Percentiles rank a stretch among this genome's conserved stretches.
These are phyloP conservation scores for Cyphellophora europaea DNA, from an alignment of 2,329 filamentous ascomycete species.

Conservation along the genomic window DNA sequence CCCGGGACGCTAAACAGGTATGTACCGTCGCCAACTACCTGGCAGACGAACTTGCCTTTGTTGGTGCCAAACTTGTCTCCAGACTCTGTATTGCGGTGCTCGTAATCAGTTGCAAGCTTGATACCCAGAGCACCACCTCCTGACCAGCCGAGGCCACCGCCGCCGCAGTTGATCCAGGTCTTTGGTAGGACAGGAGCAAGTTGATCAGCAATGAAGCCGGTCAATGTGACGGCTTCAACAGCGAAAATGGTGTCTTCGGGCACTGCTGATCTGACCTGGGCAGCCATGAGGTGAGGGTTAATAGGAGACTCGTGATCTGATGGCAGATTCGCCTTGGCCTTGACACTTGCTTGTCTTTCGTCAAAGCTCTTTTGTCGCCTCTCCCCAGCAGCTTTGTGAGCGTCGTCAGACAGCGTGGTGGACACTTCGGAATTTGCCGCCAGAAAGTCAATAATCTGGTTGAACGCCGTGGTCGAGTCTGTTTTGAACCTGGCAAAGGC, in stretches of 20 bases:
- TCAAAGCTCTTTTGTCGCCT: not conserved
- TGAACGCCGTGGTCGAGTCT: slow-evolving; percentile 54
- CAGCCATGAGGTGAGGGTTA: slow-evolving; percentile 9
- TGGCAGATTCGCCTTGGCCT: slow-evolving; percentile 20
- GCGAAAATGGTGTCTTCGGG: slow-evolving; percentile 63
- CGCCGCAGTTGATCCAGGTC: slow-evolving; percentile 72
- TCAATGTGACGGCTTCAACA: slow-evolving; percentile 70
- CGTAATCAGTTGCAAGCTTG: slow-evolving; percentile 56
- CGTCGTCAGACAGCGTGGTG: slow-evolving; percentile 27
- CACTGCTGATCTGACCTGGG: slow-evolving; percentile 46
- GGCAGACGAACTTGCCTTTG: slow-evolving; percentile 52
- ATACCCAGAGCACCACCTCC: slow-evolving; percentile 67
- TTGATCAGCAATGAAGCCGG: slow-evolving; percentile 58
- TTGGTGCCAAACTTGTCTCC: slow-evolving; percentile 18
- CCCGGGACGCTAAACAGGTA: slow-evolving; percentile 58
- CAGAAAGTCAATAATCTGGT: slow-evolving; percentile 59
- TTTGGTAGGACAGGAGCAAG: slow-evolving; percentile 59
- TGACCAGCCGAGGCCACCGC: slow-evolving; percentile 71
- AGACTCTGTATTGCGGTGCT: slow-evolving; percentile 13
- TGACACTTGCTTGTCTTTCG: not conserved
- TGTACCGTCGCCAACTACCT: slow-evolving; percentile 60
- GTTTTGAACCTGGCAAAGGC: slow-evolving; percentile 58
- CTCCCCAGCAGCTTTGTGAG: slow-evolving; percentile 24
- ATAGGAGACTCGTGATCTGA: slow-evolving; percentile 11
- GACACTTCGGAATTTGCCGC: slow-evolving; percentile 34